A percentile compares a stretch with the other conserved stretches of the same genome.
Evolutionary conservation across 108 stramenopile genomes (phyloP).

Genomic region (Asterionellopsis glacialis): DNA sequence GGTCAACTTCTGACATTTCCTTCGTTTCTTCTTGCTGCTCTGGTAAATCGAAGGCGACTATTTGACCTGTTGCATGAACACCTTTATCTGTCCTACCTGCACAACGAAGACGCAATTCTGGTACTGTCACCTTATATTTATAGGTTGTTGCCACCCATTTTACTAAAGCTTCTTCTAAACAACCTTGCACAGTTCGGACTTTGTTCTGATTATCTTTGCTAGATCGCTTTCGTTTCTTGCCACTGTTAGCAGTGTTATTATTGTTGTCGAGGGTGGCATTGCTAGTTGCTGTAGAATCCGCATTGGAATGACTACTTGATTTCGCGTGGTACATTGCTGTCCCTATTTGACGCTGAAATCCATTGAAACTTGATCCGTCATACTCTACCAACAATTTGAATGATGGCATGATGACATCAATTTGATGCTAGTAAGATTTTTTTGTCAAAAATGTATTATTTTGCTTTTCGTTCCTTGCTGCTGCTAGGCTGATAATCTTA

Average conservation of each 20-base stretch:
- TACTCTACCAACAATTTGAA: slow-evolving; percentile 57
- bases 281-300: too few species aligned
- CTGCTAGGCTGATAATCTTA: too few species aligned
- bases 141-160: slow-evolving; percentile 15
- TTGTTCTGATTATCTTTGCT: slow-evolving; percentile 10
- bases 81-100: slow-evolving; percentile 80
- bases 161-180: slow-evolving; percentile 54
- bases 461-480: too few species aligned
- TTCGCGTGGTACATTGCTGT: slow-evolving; percentile 13
- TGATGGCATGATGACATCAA: background rate
- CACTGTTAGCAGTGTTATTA: background rate
- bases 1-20: background rate
- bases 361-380: slow-evolving; percentile 67
- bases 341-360: slow-evolving; percentile 66
- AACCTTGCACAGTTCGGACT: slow-evolving; percentile 55
- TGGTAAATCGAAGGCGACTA: slow-evolving; percentile 65
- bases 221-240: slow-evolving; percentile 19
- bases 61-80: slow-evolving; percentile 78
- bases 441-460: too few species aligned
- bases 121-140: slow-evolving; percentile 12
- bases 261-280: background rate
- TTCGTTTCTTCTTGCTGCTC: background rate
- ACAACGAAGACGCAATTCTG: slow-evolving; percentile 45
- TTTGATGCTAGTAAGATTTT: too few species aligned
- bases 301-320: slow-evolving; percentile 3